Evolutionary conservation across 495 filamentous ascomycete genomes (phyloP), one percentile per base, ranked within the genome.

Genomic region (Penicillium pancosmium): DNA sequence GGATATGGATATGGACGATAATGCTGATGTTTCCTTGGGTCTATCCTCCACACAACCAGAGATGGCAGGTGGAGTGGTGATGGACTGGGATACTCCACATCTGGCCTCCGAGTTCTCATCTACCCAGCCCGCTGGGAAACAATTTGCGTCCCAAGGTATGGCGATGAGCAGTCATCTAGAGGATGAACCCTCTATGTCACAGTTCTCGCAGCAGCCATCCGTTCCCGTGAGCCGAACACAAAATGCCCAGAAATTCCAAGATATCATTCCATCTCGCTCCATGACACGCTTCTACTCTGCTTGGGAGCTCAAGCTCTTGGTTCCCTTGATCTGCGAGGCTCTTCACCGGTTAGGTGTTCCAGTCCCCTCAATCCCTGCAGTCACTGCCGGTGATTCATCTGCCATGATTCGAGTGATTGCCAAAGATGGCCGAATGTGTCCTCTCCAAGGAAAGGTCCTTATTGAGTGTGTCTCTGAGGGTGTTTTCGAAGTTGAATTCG

Each of bases 201-300:
- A 99, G 73, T 98, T 99, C 82, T 88, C 91, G 8, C 81, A 87
- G 25, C 84, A 82, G 7, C 92, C 92, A 5, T 81, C 85, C n/a
- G 87, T 96, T 1, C 91, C 91, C 1, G 64, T 97, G 11, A 90
- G 78, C 59, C 82, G 86, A 43, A 99, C 94, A 12, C 94, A 99
- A 68, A 87, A 87, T 53, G 94, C 94, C 6, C 86, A 87, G 52
- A 84, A 82, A 35, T 99, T 98, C 82, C 82, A 83, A 52, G 94
- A 99, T 72, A 94, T 99, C 61, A 75, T 89, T 34, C 93, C 90
- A 11, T 81, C 84, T 16, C 87, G 93, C 70, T 84, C 88, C 1
- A 85, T 98, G 59, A 93, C 93, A 19, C 89, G 92, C 47, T 98
- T 99, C 81, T 91, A 91, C 73, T 97, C 93, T 12, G 82, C 87